Base-by-base conservation (phyloP, 129 eudicot species). In the Centrapalus pauciflorus region DNA sequence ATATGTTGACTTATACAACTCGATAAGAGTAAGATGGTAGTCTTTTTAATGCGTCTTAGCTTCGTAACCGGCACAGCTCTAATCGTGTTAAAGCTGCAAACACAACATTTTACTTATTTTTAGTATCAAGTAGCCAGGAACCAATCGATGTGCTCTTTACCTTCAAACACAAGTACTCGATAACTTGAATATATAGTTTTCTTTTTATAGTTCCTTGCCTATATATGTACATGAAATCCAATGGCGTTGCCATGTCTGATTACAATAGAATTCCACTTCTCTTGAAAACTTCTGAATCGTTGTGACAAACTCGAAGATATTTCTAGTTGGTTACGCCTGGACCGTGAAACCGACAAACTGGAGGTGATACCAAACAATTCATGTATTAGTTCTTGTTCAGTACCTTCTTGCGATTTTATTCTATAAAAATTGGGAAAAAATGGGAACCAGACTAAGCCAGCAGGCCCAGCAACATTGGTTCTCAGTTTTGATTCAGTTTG, bases 1-100 rank as follows among this genome's bases (percentile, higher is more conserved):
- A 68, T 90, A 90, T 76, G 74, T 86, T 24, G 80, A 84, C 17
- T 56, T 86, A 33, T 90, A 90, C 83, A 81, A 78, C 67, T 79
- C 91, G 0, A 71, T 82, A 5, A 82, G 81, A 77, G 86, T 81
- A 24, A 77, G 82, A 77, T 60, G 67, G 27, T 65, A 64, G 67
- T 24, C 58, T 37, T 38, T 4, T 63, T 21, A 29, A 21, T 25
- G 32, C 61, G 46, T 10, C 51, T 66, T 11, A 29, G 17, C 48
- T 2, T 66, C 17, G 20, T 49, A 66, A 50, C 38, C 34, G 17
- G 23, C 20, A 21, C 37, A 13, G 7, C 11, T 28, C 33, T 33
- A 50, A 33, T n/a, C n/a, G n/a, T n/a, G n/a, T n/a, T n/a, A 55
- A 23, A 26, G 4, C 35, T 25, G 13, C 26, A 55, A 55, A 32